phyloP scores from a whole-genome alignment of 352 stramenopile species.

The Phytophthora ohioensis region DNA sequence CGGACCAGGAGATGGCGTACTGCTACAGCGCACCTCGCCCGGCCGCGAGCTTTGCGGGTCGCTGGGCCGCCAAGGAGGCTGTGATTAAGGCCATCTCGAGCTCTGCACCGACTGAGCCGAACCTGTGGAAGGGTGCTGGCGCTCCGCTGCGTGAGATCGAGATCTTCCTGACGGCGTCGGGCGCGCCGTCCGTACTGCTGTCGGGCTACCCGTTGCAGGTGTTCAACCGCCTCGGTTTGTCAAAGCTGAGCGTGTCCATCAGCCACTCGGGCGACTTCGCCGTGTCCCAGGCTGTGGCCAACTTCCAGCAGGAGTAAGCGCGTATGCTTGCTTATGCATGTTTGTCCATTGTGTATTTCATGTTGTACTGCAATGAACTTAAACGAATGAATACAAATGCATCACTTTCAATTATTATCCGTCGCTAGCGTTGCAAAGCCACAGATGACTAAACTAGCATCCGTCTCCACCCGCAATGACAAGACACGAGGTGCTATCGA shows the following conservation, averaged over 20 bases:
- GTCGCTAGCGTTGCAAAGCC: no score
- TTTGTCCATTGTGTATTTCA: constrained; percentile 15
- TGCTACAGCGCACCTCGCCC: constrained; percentile 81
- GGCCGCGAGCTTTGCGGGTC: constrained; percentile 85
- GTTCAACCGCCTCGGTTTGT: constrained; percentile 79
- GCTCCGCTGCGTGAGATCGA: constrained; percentile 88
- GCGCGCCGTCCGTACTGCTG: constrained; percentile 79
- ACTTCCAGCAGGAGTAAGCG: constrained; percentile 53
- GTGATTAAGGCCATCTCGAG: constrained; percentile 92
- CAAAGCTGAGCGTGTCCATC: constrained; percentile 87
- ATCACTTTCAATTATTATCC: no score
- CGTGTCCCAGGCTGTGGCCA: constrained; percentile 84
- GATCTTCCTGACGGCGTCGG: constrained; percentile 82
- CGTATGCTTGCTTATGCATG: background rate
- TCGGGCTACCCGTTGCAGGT: constrained; percentile 81
- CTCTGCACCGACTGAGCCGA: constrained; percentile 64
- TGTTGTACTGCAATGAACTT: background rate
- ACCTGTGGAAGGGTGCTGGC: constrained; percentile 77
- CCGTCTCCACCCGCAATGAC: constrained; percentile 39
- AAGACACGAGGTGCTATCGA: constrained; percentile 46
- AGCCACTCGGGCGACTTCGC: constrained; percentile 91
- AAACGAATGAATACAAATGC: constrained; percentile 7
- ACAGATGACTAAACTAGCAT: constrained; percentile 19
- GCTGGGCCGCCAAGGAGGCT: constrained; percentile 92
- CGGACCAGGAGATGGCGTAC: constrained; percentile 86